Base-by-base conservation (phyloP, 208 protist species). In the Crithidia brevicula region DNA sequence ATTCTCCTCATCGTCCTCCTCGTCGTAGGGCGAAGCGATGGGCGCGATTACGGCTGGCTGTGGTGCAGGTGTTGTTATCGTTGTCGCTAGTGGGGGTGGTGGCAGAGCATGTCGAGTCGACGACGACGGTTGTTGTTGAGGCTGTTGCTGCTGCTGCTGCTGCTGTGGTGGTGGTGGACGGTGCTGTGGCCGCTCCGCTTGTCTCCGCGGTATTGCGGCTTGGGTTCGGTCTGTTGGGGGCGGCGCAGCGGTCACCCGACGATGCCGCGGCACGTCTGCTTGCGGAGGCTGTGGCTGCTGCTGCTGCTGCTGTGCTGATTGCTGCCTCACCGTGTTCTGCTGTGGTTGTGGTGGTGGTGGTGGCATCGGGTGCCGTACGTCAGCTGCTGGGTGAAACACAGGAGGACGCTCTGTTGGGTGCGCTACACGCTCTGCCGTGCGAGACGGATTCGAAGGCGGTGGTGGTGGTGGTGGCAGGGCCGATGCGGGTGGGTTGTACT, bases 401-500 rank as follows among this genome's bases (percentile, higher is more conserved):
- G 18, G 20, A 13, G 46, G 10, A 5, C 15, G 22, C 6, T 23
- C 46, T 25, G 46, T 52, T n/a, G n/a, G n/a, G n/a, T n/a, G n/a
- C n/a, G n/a, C n/a, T n/a, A n/a, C n/a, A n/a, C n/a, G n/a, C n/a
- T n/a, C n/a, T 22, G 54, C 33, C 4, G 27, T n/a, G 20, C n/a
- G n/a, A n/a, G n/a, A n/a, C n/a, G n/a, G n/a, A n/a, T n/a, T n/a
- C n/a, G n/a, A n/a, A n/a, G 56, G 30, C 11, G 40, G 31, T 27
- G 61, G 61, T 6, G 52, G 8, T 20, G 34, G 47, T 2, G 46
- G 63, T 13, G 64, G 43, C 27, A 27, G 50, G 8, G 31, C 18
- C 3, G 25, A 38, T 4, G 43, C 51, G 13, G 50, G 36, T 2
- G 16, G 16, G 18, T 60, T 67, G 59, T 61, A 62, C 67, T 62